Evolutionary conservation across 306 rosid genomes (phyloP), one percentile per base, ranked within the genome.

Genomic region (Sechiopsis laciniata): DNA sequence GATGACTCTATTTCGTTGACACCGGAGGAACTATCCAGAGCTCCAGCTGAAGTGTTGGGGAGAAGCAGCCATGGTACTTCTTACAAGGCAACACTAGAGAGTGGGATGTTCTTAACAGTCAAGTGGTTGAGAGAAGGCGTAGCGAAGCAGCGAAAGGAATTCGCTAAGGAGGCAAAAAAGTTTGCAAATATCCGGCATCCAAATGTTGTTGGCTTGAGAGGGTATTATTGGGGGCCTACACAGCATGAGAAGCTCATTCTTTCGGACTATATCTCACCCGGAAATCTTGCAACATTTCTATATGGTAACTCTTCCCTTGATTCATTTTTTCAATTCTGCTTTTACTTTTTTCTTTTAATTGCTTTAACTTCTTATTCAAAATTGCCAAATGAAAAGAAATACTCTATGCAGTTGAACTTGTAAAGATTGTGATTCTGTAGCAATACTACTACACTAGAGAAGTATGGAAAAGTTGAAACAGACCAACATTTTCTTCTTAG

Each of bases 91-190:
- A 91, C 96, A 56, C 82, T 95, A 67, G 97, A 91, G 51, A 88
- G 81, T 65, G 99, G 97, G 55, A 37, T 84, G 75, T 82, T 91
- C 73, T 75, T 95, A 83, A 91, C 97, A 13, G 99, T 95, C 40
- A 95, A 95, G 89, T 95, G 99, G 99, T 77, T 95, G 87, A 86
- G 93, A 64, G 99, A 95, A 91, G 99, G 99, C 37, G 93, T 95
- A 67, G 99, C 99, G 2, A 95, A 91, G 78, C 97, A 87, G 84
- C 89, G 96, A 74, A 95, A 91, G 82, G 99, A 95, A 80, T 95
- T 95, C 68, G 90, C 90, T 16, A 95, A 89, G 87, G 99, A 95
- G 87, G 96, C 91, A 16, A 89, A 91, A 53, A 95, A 95, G 63
- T 91, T 95, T 80, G 84, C 96, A 19, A 95, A 91, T 81, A 91